Evolutionary conservation across 1,284 basidiomycete species (phyloP), one percentile per base, ranked within the genome.

Genomic region (Ganoderma leucocontextum): DNA sequence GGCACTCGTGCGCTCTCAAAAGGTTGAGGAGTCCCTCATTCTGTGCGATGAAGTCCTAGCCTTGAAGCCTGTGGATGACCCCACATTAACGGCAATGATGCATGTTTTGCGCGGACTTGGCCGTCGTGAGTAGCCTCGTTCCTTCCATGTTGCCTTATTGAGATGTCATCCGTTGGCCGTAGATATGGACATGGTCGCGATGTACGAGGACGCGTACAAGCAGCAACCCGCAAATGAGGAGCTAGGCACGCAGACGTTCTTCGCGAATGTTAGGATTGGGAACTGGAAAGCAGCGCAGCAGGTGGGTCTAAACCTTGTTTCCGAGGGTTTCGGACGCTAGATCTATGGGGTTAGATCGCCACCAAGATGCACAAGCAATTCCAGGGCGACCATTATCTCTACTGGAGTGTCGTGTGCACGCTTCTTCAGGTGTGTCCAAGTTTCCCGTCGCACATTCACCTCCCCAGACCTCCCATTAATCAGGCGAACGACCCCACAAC

Each of bases 241-340:
- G 65, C 86, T 96, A 7, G 92, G 91, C 15, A 85, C 86, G 25
- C 93, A 96, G 76, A 91, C 92, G 0, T 96, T 96, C 82, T 89
- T 94, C 75, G 92, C 93, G 49, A 92, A 94, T 75, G 87, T 91
- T 36, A 87, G 92, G 71, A 88, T 90, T 44, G 85, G 85, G 9
- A 90, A 92, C 70, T 95, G 93, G 93, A 94, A 93, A 78, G 86
- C 88, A 58, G 92, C 92, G 35, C 93, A 95, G 78, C 89, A 91
- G 82, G 92, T 91, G 75, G 67, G 82, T 68, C n/a, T 41, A 29
- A 53, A 29, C 59, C 36, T 53, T 29, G 35, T 65, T 49, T 35
- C 25, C 60, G 49, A 36, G 35, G 49, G 70, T 39, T 66, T 67
- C 63, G 65, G 47, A 62, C n/a, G 33, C 35, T 68, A 41, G 60